Conservation (phyloP, 2,329 filamentous ascomycete genomes). For the Trichoderma arundinaceum region DNA sequence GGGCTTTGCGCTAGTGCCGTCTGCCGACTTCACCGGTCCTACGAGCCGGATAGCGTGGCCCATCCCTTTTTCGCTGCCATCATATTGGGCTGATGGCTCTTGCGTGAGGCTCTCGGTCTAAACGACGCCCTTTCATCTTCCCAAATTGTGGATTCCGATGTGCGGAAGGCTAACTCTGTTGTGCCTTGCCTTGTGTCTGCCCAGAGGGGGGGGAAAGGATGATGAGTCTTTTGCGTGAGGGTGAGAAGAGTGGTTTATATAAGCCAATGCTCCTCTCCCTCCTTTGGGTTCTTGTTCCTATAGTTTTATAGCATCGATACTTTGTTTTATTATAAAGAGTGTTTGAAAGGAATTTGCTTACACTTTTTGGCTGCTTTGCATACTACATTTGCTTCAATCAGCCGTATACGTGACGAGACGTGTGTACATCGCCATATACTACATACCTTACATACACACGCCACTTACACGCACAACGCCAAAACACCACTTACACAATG, state of each 20-base stretch:
- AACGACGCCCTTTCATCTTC: neutral
- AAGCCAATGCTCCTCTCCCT: neutral
- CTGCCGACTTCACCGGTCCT: neutral
- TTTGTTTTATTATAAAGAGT: neutral
- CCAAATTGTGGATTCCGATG: constrained; percentile 10
- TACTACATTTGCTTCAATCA: no score
- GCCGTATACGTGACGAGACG: no score
- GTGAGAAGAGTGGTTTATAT: constrained; percentile 10
- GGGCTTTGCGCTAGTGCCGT: neutral
- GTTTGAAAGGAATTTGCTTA: no score
- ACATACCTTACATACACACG: neutral
- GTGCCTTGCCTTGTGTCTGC: neutral
- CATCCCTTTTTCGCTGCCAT: neutral
- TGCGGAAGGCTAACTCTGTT: constrained; percentile 14
- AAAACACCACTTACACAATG: constrained; percentile 18
- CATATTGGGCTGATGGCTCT: no score
- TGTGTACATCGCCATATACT: no score
- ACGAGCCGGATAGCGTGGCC: neutral
- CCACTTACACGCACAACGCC: neutral
- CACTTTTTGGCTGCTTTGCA: no score
- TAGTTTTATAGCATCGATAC: neutral
- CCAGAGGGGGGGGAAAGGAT: no score
- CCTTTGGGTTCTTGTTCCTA: neutral
- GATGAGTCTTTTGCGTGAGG: no score
- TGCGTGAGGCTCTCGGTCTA: constrained; percentile 4